Conservation (phyloP, 164 flowering plant genomes). For the Piper longum region DNA sequence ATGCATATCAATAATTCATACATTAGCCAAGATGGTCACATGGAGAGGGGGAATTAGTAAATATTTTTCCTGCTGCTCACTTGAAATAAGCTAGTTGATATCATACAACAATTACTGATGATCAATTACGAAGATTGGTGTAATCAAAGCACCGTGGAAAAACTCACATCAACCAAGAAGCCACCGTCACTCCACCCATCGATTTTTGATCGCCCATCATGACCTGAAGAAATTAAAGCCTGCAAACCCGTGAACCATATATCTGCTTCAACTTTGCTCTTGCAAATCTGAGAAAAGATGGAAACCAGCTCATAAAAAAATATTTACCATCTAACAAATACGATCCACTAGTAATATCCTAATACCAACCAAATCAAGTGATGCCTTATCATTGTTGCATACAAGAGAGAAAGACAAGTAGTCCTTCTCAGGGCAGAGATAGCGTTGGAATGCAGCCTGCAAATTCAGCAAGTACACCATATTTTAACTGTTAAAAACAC, state of each 20-base stretch:
- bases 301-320: not conserved
- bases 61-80: not conserved
- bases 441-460: slow-evolving; percentile 82
- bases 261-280: slow-evolving; percentile 92
- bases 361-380: slow-evolving; percentile 81
- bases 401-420: slow-evolving; percentile 89
- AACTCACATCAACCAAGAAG: slow-evolving; percentile 56
- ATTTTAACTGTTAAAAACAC: not conserved
- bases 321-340: not conserved
- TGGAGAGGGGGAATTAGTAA: not conserved
- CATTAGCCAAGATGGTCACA: not conserved
- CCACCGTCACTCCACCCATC: slow-evolving; percentile 94
- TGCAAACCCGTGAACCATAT: slow-evolving; percentile 90
- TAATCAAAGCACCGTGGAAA: not conserved
- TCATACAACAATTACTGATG: too few relatives aligned
- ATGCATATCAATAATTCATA: not conserved
- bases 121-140: not conserved
- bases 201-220: slow-evolving; percentile 86
- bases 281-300: slow-evolving; percentile 59
- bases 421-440: slow-evolving; percentile 86
- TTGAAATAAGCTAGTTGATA: not conserved
- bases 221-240: slow-evolving; percentile 63
- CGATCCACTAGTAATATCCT: not conserved
- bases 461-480: not conserved
- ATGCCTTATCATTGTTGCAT: slow-evolving; percentile 74